phyloP scores from a whole-genome alignment of 129 eudicot genomes.

The Pseudognaphalium luteoalbum region DNA sequence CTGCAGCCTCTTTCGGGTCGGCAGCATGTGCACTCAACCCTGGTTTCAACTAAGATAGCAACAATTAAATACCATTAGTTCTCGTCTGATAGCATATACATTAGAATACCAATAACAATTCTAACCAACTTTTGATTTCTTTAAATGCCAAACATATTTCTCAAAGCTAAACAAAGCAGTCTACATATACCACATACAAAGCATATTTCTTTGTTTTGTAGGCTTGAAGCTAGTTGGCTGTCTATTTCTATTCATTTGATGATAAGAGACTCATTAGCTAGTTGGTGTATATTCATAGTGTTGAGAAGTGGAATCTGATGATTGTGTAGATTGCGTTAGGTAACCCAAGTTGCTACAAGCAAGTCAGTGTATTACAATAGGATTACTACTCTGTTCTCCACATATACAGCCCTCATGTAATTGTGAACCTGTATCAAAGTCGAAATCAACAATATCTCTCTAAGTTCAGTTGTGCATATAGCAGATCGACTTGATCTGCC shows the following conservation, averaged over 20 bases:
- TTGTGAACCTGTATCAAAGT: not conserved
- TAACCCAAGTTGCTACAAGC: not conserved
- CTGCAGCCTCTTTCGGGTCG: slow-evolving; percentile 82
- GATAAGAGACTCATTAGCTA: slow-evolving; percentile 4
- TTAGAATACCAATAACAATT: slow-evolving; percentile 16
- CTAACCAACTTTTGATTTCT: not conserved
- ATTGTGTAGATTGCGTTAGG: not conserved
- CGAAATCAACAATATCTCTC: not conserved
- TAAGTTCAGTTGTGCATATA: not conserved
- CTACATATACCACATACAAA: no score
- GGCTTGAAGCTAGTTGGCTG: not conserved
- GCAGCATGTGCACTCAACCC: slow-evolving; percentile 79
- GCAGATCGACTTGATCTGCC: no score
- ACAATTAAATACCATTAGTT: slow-evolving; percentile 8
- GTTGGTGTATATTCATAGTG: slow-evolving; percentile 6
- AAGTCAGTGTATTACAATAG: not conserved
- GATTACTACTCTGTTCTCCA: not conserved
- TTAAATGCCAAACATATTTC: not conserved
- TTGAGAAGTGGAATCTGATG: not conserved
- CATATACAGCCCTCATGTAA: not conserved
- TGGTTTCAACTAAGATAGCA: slow-evolving; percentile 57
- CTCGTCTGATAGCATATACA: slow-evolving; percentile 3
- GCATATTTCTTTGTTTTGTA: not conserved
- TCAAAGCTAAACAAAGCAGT: not conserved
- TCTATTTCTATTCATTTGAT: not conserved